A percentile compares a stretch with the other conserved stretches of the same genome.
Conservation (phyloP, 257 asterid genomes). For the Echium plantagineum region DNA sequence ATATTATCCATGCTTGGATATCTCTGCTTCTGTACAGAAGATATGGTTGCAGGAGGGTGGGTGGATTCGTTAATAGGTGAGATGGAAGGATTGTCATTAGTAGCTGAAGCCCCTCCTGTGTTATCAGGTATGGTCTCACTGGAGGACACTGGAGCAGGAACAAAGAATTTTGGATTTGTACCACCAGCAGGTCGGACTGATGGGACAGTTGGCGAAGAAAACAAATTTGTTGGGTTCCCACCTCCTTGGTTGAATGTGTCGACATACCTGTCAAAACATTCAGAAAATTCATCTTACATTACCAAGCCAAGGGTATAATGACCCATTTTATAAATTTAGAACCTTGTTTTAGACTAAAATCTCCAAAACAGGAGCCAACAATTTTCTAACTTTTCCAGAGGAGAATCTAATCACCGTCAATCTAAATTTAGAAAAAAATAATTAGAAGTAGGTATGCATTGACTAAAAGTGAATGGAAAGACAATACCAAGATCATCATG, state of each 20-base stretch:
- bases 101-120: slow-evolving; percentile 18
- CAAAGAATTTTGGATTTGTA: slow-evolving; percentile 61
- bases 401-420: neutral
- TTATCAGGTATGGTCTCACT: slow-evolving; percentile 33
- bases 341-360: neutral
- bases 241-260: slow-evolving; percentile 54
- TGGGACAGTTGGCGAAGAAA: slow-evolving; percentile 55
- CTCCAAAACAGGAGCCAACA: neutral
- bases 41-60: slow-evolving; percentile 21
- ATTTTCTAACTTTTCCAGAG: neutral
- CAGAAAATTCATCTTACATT: neutral
- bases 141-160: slow-evolving; percentile 44
- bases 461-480: neutral
- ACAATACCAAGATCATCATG: neutral
- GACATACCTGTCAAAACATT: slow-evolving; percentile 31
- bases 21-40: slow-evolving; percentile 38
- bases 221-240: slow-evolving; percentile 44
- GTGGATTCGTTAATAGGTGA: slow-evolving; percentile 23
- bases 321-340: neutral
- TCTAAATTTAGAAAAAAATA: no score
- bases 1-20: slow-evolving; percentile 66
- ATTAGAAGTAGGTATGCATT: no score
- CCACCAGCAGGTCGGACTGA: slow-evolving; percentile 42
- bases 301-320: neutral
- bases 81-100: slow-evolving; percentile 27